Evolutionary conservation across 176 grass and related monocot species (phyloP).

Genomic region (Carex parvula): DNA sequence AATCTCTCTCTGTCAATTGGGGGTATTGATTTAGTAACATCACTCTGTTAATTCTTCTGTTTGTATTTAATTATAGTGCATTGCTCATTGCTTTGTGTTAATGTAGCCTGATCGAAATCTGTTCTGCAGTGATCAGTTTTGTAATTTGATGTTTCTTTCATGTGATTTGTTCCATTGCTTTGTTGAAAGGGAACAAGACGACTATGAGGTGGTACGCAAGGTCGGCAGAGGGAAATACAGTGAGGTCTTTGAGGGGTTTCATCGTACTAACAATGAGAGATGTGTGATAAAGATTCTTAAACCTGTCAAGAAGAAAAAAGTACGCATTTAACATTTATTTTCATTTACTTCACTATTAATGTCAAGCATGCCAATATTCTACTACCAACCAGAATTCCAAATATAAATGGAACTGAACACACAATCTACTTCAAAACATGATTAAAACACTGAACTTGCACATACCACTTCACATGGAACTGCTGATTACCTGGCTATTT

Average conservation of each 20-base stretch:
- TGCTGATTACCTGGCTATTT: neutral
- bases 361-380: neutral
- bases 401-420: neutral
- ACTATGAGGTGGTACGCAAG: constrained; percentile 78
- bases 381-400: neutral
- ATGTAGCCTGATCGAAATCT: neutral
- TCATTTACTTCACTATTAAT: neutral
- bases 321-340: constrained; percentile 11
- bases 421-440: neutral
- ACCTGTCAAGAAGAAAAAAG: constrained; percentile 97
- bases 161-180: neutral
- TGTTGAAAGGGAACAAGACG: constrained; percentile 71
- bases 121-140: neutral
- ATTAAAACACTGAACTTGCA: neutral
- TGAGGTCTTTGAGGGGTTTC: constrained; percentile 82
- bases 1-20: constrained; percentile 76
- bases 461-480: neutral
- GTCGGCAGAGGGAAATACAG: constrained; percentile 93
- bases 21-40: constrained; percentile 41
- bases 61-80: neutral
- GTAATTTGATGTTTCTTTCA: neutral
- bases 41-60: neutral
- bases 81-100: neutral
- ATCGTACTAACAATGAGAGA: constrained; percentile 48
- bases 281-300: constrained; percentile 96